Evolutionary conservation across 1,139 yeast species (phyloP), one percentile per base, ranked within the genome.

Genomic region (Taphrina pruni): DNA sequence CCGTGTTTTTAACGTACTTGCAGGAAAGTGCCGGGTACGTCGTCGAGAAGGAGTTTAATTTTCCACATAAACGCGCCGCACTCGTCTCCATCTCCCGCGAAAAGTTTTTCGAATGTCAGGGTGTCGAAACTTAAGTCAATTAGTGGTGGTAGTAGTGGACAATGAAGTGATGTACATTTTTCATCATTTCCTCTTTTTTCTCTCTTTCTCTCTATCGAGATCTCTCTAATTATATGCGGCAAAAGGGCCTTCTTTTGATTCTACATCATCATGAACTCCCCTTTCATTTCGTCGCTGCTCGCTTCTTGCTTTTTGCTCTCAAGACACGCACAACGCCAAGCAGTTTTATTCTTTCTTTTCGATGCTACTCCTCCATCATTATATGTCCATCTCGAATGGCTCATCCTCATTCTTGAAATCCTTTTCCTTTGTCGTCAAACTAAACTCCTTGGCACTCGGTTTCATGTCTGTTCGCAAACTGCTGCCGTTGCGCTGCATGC

Each of bases 11-110:
- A 55, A 57, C 50, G 21, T 74, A 74, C 57, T 70, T 74, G 20
- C 45, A 51, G 9, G 51, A 58, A 41, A 73, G 73, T 8, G 51
- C 61, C 45, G 74, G 73, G 11, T 74, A 68, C 58, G 50, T 65
- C 38, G 71, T 73, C 60, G 60, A 70, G 21, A 64, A 69, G 61
- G 76, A 73, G 43, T 74, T 74, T 39, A 70, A 74, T 50, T 74
- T 74, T 54, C 76, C 76, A 9, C 76, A 74, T 51, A 74, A 74
- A 60, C 71, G 74, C 32, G 73, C 76, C 8, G 76, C 76, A 14
- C 62, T 74, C 65, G 71, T 74, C 74, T 45, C 70, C 12, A 72
- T 74, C 50, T 66, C 70, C 11, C 64, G 76, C 2, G 68, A 71
- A 35, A 61, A 65, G 50, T 74, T 73, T 56, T 72, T 73, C 55